Conservation (phyloP, 2,329 filamentous ascomycete genomes). For the Neocucurbitaria cava region DNA sequence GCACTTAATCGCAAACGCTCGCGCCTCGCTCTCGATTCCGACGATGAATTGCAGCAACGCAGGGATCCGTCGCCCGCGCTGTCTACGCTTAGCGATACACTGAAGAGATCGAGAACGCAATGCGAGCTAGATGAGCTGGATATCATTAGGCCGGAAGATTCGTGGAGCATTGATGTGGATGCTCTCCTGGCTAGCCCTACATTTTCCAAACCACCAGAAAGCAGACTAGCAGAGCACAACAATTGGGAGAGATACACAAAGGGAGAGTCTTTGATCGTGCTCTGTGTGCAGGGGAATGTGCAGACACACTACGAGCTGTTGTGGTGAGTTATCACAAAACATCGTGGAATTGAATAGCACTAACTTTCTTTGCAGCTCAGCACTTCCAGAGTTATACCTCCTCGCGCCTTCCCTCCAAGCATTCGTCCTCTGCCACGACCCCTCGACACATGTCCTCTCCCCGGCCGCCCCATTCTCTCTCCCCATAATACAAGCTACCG, state of each 20-base stretch:
- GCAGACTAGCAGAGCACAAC: slow-evolving; percentile 31
- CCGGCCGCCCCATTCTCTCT: slow-evolving; percentile 33
- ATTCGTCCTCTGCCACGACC: slow-evolving; percentile 44
- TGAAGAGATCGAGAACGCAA: slow-evolving; percentile 46
- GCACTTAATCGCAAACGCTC: slow-evolving; percentile 45
- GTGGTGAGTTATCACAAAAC: slow-evolving; percentile 29
- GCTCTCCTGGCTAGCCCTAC: slow-evolving; percentile 39
- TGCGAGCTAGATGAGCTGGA: slow-evolving; percentile 46
- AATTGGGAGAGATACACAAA: slow-evolving; percentile 32
- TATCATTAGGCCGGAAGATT: slow-evolving; percentile 33
- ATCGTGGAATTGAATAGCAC: background rate
- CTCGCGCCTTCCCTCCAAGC: slow-evolving; percentile 44
- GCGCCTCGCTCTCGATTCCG: slow-evolving; percentile 34
- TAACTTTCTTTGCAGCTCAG: slow-evolving; percentile 28
- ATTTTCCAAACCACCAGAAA: slow-evolving; percentile 21
- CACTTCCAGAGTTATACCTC: slow-evolving; percentile 38
- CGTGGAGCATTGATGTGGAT: slow-evolving; percentile 43
- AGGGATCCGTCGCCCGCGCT: slow-evolving; percentile 30
- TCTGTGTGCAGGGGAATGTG: slow-evolving; percentile 46
- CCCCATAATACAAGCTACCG: slow-evolving; percentile 42
- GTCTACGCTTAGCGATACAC: slow-evolving; percentile 26
- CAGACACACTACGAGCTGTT: slow-evolving; percentile 46
- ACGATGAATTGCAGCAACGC: slow-evolving; percentile 25
- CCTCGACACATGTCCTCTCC: slow-evolving; percentile 36
- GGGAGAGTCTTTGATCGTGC: slow-evolving; percentile 29